Base-by-base conservation (phyloP, 257 asterid genomes). In the Primulina huaijiensis region DNA sequence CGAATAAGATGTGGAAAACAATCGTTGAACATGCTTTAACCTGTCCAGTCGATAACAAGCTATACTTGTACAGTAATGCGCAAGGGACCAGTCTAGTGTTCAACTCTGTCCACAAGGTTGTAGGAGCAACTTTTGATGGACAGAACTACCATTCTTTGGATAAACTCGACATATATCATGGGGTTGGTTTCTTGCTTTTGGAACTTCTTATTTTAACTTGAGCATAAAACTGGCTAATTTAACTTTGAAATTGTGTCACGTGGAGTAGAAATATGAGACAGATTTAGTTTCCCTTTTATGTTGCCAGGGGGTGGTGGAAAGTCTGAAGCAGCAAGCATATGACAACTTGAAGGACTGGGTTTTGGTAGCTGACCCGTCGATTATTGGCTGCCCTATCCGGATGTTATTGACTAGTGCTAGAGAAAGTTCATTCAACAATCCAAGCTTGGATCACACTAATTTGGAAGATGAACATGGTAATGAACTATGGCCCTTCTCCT, bases 91-190 rank as follows among this genome's bases (percentile, higher is more conserved):
- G 52, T 60, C 82, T 92, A 50, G 62, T 87, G n/a, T 82, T 92
- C 67, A 76, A 87, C 81, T 84, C 90, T 65, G 60, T 87, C 74
- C 83, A 76, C 81, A 69, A 84, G 75, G 84, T 89, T 59, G 81
- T 83, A 43, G 96, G 89, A 53, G 93, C 83, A 33, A 75, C 71
- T 58, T 73, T 86, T 77, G 89, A 86, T 43, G 93, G 87, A n/a
- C 82, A 76, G 17, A 78, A 69, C 60, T 84, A 62, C 78, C 87
- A 63, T 74, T 38, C 90, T 29, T 37, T 72, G 69, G 76, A 84
- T 40, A 46, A 71, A 55, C 82, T 90, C 78, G 56, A 75, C 76
- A 17, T 2, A 16, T 72, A 58, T 78, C 92, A 92, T 69, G 79
- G 67, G 96, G 98, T 92, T 68, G 43, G 88, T 71, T n/a, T 74